Evolutionary conservation across 2,329 filamentous ascomycete species (phyloP).

Genomic region (Hymenoscyphus albidus): DNA sequence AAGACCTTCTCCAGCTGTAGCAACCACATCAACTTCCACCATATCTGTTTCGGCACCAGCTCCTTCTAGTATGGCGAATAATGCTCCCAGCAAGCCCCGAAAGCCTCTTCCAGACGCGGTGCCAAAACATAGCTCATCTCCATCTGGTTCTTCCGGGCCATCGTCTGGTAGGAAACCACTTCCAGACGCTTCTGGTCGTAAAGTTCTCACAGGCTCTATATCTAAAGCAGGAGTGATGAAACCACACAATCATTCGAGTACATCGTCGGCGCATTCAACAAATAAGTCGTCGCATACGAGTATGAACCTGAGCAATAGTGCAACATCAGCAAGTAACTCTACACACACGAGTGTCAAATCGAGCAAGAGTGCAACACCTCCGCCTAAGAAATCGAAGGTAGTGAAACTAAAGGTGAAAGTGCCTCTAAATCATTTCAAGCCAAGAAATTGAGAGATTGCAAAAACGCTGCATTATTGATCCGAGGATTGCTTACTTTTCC

Average conservation of each 20-base stretch:
- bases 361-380: not conserved
- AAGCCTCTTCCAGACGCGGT: slow-evolving; percentile 13
- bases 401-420: slow-evolving; percentile 5
- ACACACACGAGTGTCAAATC: not conserved
- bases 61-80: slow-evolving; percentile 4
- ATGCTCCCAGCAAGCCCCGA: slow-evolving; percentile 17
- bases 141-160: not conserved
- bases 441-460: not conserved
- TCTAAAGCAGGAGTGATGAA: not conserved
- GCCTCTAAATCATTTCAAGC: not conserved
- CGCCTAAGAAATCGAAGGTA: not conserved
- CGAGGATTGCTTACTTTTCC: not conserved
- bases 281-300: not conserved
- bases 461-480: not conserved
- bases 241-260: not conserved
- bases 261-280: not conserved
- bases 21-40: slow-evolving; percentile 15
- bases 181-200: slow-evolving; percentile 1
- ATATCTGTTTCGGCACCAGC: slow-evolving; percentile 9
- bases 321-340: not conserved
- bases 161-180: slow-evolving; percentile 1
- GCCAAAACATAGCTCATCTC: slow-evolving; percentile 1
- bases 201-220: slow-evolving; percentile 6
- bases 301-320: not conserved
- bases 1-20: slow-evolving; percentile 11